phyloP scores from a whole-genome alignment of 192 early-diverging fungal genomes.

The Gonapodya sp. region DNA sequence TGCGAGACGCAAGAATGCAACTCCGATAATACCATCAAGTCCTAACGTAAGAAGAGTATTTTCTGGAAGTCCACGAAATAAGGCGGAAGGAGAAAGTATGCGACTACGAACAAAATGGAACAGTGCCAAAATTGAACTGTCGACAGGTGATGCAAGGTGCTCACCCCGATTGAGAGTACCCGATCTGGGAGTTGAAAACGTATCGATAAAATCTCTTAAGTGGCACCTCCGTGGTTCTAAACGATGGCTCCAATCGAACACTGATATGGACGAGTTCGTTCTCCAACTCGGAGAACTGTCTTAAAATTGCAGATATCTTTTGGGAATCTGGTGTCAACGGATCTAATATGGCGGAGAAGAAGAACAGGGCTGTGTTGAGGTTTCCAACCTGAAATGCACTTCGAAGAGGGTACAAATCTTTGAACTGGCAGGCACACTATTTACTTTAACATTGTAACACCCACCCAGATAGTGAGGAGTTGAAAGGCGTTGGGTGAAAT shows the following conservation, averaged over 20 bases:
- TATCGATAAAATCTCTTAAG: constrained; percentile 87
- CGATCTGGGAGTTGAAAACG: constrained; percentile 27
- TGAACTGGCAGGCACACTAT: no score
- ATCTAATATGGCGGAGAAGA: constrained; percentile 53
- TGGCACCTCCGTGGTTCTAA: constrained; percentile 51
- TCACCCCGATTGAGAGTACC: background rate
- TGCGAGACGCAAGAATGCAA: background rate
- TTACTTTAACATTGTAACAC: no score
- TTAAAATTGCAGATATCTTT: constrained; percentile 60
- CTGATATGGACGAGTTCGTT: constrained; percentile 50
- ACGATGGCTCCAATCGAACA: constrained; percentile 56
- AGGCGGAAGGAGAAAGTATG: constrained; percentile 36
- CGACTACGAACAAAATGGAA: constrained; percentile 17
- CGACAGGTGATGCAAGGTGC: background rate
- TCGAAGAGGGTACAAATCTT: background rate
- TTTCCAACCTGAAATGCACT: constrained; percentile 3
- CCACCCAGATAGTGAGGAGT: background rate
- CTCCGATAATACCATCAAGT: constrained; percentile 67
- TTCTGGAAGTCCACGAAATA: constrained; percentile 64
- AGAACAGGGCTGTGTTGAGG: constrained; percentile 23
- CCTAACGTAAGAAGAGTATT: constrained; percentile 78
- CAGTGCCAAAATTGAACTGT: background rate
- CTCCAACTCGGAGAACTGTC: background rate
- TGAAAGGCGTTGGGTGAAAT: background rate
- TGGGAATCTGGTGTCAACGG: constrained; percentile 74